Evolutionary conservation across 2,329 filamentous ascomycete genomes (phyloP).

Genomic region (Harringtonia aguacate): DNA sequence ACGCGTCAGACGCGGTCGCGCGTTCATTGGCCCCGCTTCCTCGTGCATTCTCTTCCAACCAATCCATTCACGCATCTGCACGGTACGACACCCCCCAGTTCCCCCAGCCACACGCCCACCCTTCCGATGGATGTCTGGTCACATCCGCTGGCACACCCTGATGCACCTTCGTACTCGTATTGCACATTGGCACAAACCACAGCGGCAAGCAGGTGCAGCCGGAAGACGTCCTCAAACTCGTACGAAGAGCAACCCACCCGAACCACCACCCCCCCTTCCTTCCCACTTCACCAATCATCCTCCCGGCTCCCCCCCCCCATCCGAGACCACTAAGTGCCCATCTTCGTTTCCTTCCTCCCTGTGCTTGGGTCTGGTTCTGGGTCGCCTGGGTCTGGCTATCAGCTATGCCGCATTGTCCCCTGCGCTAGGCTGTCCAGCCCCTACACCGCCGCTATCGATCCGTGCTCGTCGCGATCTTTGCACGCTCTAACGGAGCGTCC

Average conservation of each 20-base stretch:
- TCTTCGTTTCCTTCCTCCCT: constrained; percentile 5
- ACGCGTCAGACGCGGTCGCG: constrained; percentile 11
- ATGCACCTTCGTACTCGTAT: no score
- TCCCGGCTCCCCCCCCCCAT: constrained; percentile 7
- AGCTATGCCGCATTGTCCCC: background rate
- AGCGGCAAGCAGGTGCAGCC: background rate
- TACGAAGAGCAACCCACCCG: background rate
- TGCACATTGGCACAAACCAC: background rate
- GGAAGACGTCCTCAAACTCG: background rate
- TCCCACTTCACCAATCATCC: constrained; percentile 5
- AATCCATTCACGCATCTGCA: background rate
- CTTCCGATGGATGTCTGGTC: no score
- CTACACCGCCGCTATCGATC: no score
- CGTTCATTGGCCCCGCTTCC: constrained; percentile 4
- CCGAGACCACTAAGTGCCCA: constrained; percentile 6
- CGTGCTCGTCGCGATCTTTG: no score
- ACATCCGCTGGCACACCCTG: background rate
- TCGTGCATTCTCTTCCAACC: constrained; percentile 2
- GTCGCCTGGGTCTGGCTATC: background rate
- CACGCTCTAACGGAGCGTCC: background rate
- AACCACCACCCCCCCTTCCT: background rate
- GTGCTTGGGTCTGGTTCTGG: constrained; percentile 4
- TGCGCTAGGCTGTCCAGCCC: no score
- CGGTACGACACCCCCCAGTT: background rate
- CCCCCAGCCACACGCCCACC: no score